phyloP scores from a whole-genome alignment of 1,284 basidiomycete genomes.

The Ustilago trichophora region DNA sequence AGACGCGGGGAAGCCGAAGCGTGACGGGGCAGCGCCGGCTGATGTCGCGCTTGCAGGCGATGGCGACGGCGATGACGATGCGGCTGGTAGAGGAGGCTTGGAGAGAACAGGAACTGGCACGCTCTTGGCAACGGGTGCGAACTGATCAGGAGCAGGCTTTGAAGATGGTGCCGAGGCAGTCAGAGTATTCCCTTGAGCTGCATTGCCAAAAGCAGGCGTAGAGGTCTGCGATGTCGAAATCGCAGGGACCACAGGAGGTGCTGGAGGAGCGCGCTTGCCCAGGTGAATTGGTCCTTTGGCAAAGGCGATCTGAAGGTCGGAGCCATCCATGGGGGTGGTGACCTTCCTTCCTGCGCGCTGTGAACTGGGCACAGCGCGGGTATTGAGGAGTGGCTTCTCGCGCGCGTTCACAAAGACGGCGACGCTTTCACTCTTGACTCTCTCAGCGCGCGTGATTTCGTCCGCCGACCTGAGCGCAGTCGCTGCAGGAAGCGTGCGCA shows the following conservation, averaged over 20 bases:
- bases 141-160: conserved; percentile 4
- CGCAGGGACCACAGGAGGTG: neutral
- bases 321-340: conserved; percentile 36
- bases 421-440: conserved; percentile 28
- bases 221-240: neutral
- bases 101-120: conserved; percentile 24
- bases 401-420: conserved; percentile 37
- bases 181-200: too few species aligned
- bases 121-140: conserved; percentile 8
- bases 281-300: conserved; percentile 54
- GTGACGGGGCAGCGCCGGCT: conserved; percentile 2
- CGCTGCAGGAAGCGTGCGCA: conserved; percentile 27
- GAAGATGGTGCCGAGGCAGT: neutral
- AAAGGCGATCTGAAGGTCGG: conserved; percentile 55
- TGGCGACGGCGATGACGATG: neutral
- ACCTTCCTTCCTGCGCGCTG: conserved; percentile 17
- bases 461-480: conserved; percentile 19
- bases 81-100: conserved; percentile 1
- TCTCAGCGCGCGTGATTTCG: conserved; percentile 25
- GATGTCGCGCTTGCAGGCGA: neutral
- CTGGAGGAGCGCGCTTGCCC: conserved; percentile 24
- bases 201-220: neutral
- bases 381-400: conserved; percentile 44
- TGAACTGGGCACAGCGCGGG: conserved; percentile 16
- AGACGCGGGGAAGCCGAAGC: conserved; percentile 15